Percentiles rank a stretch among this genome's conserved stretches.
Evolutionary conservation across 805 yeast species (phyloP).

Genomic region (Clavispora phyllophila): DNA sequence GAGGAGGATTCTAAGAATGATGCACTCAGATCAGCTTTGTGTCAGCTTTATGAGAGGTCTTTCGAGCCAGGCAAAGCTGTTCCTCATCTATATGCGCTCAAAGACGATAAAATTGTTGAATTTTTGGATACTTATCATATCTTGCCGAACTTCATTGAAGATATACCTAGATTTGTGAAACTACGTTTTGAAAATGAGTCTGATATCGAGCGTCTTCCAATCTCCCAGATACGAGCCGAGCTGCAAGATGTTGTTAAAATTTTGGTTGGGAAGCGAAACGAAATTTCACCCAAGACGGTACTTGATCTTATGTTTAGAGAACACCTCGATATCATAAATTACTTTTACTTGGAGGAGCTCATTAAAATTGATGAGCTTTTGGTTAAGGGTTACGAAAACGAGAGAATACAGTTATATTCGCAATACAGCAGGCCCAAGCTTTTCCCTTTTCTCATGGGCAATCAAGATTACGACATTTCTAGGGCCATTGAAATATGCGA

Average conservation of each 20-base stretch:
- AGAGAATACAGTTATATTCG: constrained; percentile 60
- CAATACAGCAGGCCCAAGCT: constrained; percentile 52
- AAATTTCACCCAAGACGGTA: constrained; percentile 51
- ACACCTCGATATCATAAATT: constrained; percentile 48
- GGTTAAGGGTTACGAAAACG: constrained; percentile 57
- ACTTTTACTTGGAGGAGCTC: constrained; percentile 61
- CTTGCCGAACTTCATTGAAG: constrained; percentile 42
- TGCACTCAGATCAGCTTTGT: constrained; percentile 38
- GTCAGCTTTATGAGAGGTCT: constrained; percentile 51
- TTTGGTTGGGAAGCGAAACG: constrained; percentile 61
- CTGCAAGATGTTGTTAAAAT: constrained; percentile 46
- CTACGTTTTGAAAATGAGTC: constrained; percentile 32
- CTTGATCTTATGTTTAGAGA: constrained; percentile 41
- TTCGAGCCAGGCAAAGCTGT: constrained; percentile 62
- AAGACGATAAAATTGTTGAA: constrained; percentile 50
- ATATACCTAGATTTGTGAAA: constrained; percentile 48
- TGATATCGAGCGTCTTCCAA: constrained; percentile 37
- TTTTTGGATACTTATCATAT: constrained; percentile 63
- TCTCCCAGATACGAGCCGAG: constrained; percentile 33
- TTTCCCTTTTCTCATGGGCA: constrained; percentile 55
- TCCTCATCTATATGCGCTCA: constrained; percentile 51
- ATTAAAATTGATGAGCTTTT: constrained; percentile 50
- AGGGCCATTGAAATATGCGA: constrained; percentile 67
- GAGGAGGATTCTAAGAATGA: constrained; percentile 17
- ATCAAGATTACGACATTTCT: constrained; percentile 62